These are phyloP conservation scores for Cynara cardunculus DNA, from an alignment of 129 eudicot species.

Conservation along the genomic window DNA sequence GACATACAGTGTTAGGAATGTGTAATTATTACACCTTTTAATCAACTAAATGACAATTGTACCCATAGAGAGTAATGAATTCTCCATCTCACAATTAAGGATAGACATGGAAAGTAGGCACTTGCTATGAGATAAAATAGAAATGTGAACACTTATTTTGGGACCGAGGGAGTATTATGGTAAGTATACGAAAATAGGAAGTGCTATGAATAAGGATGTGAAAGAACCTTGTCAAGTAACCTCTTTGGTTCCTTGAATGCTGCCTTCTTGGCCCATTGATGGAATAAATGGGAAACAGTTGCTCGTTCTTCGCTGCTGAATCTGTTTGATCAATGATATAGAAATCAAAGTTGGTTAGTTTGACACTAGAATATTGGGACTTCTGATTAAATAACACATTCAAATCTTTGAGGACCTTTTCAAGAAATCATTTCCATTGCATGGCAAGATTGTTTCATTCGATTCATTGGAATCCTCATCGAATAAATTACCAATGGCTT, in stretches of 20 bases:
- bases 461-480: slow-evolving; percentile 44
- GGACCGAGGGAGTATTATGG: not conserved
- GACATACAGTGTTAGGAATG: not conserved
- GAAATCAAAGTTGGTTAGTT: slow-evolving; percentile 6
- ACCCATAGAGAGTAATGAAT: not conserved
- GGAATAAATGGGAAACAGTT: slow-evolving; percentile 81
- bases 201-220: not conserved
- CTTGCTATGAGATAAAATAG: not conserved
- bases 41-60: not conserved
- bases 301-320: slow-evolving; percentile 76
- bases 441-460: slow-evolving; percentile 43
- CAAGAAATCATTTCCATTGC: slow-evolving; percentile 54
- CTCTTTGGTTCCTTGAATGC: slow-evolving; percentile 94
- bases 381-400: not conserved
- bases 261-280: slow-evolving; percentile 93
- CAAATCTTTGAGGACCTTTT: slow-evolving; percentile 46
- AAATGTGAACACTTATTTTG: not conserved
- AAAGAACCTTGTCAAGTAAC: slow-evolving; percentile 76
- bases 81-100: not conserved
- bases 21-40: not conserved
- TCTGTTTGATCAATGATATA: slow-evolving; percentile 33
- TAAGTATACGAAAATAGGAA: not conserved
- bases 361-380: not conserved
- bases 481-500: slow-evolving; percentile 10
- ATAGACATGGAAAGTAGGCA: not conserved